These are phyloP conservation scores for Lichtheimia corymbifera DNA, from an alignment of 371 early-diverging fungal genomes.

Conservation along the genomic window DNA sequence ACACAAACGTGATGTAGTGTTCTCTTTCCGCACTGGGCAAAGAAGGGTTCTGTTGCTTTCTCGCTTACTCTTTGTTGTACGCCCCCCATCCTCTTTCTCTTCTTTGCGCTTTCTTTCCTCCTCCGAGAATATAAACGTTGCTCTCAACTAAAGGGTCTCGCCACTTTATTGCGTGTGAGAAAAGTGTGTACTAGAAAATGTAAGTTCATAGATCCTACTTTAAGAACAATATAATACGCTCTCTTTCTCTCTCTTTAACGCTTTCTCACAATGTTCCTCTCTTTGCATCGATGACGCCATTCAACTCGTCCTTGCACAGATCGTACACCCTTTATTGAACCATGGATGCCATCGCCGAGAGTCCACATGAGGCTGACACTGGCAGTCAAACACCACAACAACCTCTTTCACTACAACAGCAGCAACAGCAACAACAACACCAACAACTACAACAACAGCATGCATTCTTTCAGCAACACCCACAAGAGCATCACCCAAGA, in stretches of 20 bases:
- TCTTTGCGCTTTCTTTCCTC: background rate
- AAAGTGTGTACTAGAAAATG: background rate
- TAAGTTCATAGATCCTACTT: background rate
- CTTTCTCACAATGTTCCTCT: background rate
- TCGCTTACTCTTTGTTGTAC: background rate
- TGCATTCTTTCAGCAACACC: background rate
- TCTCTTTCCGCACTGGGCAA: no score
- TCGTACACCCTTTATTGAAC: background rate
- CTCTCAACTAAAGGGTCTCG: background rate
- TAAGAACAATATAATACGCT: background rate
- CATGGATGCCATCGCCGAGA: constrained; percentile 11
- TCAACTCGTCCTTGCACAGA: background rate
- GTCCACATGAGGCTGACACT: constrained; percentile 2
- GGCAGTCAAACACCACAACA: background rate
- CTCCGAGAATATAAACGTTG: background rate
- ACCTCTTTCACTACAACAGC: background rate
- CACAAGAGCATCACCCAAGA: constrained; percentile 4
- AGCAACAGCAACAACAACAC: constrained; percentile 1
- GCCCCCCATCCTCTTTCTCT: background rate
- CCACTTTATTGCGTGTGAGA: background rate
- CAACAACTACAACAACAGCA: constrained; percentile 4
- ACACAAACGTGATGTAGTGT: no score
- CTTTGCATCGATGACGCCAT: background rate
- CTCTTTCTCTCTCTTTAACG: background rate
- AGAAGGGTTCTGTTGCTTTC: background rate